Evolutionary conservation across 495 filamentous ascomycete species (phyloP).

Genomic region (Sabuloglossum arenarium): DNA sequence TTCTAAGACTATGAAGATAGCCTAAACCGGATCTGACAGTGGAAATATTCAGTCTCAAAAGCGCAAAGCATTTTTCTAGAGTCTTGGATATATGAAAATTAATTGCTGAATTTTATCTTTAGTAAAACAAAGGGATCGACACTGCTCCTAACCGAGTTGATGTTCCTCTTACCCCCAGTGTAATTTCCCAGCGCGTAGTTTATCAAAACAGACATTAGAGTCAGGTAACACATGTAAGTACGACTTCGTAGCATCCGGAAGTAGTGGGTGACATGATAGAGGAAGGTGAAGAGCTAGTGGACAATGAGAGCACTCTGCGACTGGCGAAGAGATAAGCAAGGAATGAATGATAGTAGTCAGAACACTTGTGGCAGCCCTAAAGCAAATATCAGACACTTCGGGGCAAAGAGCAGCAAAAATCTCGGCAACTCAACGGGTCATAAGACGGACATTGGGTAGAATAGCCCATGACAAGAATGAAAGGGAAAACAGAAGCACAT

Average conservation of each 20-base stretch:
- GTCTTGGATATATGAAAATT: not conserved
- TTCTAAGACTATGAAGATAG: not conserved
- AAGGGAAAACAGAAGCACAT: not conserved
- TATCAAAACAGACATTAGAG: not conserved
- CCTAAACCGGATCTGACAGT: not conserved
- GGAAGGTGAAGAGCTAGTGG: not conserved
- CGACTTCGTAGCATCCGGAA: not conserved
- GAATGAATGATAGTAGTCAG: not conserved
- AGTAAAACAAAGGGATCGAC: not conserved
- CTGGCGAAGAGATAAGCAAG: not conserved
- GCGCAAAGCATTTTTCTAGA: too few relatives aligned
- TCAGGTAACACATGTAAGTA: not conserved
- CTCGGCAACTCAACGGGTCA: not conserved
- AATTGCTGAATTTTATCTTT: not conserved
- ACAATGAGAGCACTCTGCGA: not conserved
- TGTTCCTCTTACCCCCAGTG: not conserved
- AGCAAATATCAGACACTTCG: not conserved
- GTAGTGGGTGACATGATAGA: not conserved
- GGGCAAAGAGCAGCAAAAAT: not conserved
- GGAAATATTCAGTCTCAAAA: not conserved
- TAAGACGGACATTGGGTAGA: not conserved
- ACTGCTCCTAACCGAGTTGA: not conserved
- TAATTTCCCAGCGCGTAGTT: not conserved
- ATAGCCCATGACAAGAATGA: not conserved
- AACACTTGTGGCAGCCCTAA: not conserved